A percentile compares a stretch with the other conserved stretches of the same genome.
phyloP scores from a whole-genome alignment of 73 alveolate genomes.

The Paramecium sonneborni region DNA sequence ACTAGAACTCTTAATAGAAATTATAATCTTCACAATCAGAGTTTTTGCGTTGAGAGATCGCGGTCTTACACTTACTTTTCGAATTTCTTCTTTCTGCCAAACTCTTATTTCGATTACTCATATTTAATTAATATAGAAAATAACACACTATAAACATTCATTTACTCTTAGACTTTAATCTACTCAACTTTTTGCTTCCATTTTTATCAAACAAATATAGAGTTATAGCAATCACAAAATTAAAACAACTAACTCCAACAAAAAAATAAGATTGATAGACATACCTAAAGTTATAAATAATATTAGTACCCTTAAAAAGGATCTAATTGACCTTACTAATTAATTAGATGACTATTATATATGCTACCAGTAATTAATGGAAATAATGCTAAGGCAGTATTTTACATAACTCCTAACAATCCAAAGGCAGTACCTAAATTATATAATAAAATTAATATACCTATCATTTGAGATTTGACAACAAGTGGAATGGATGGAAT shows the following conservation, averaged over 20 bases:
- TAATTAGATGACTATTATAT: neutral
- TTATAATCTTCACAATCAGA: neutral
- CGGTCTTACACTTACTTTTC: neutral
- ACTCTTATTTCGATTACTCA: constrained; percentile 23
- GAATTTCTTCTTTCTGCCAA: constrained; percentile 24
- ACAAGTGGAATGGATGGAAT: neutral
- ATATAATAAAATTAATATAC: too few species aligned
- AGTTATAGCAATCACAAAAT: neutral
- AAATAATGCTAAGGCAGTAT: neutral
- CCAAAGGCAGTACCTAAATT: constrained; percentile 7
- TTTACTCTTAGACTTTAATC: neutral
- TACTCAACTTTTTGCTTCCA: neutral
- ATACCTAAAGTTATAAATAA: neutral
- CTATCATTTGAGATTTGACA: neutral
- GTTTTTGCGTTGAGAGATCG: neutral
- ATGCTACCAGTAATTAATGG: neutral
- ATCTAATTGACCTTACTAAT: neutral
- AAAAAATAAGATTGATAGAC: neutral
- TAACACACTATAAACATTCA: neutral
- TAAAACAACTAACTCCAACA: constrained; percentile 11
- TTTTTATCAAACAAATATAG: constrained; percentile 6
- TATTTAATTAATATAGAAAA: neutral
- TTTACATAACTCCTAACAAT: neutral
- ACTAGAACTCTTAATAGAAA: neutral
- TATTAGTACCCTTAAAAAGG: neutral